Evolutionary conservation across 2,329 filamentous ascomycete species (phyloP).

Genomic region (Septoria petroselini): DNA sequence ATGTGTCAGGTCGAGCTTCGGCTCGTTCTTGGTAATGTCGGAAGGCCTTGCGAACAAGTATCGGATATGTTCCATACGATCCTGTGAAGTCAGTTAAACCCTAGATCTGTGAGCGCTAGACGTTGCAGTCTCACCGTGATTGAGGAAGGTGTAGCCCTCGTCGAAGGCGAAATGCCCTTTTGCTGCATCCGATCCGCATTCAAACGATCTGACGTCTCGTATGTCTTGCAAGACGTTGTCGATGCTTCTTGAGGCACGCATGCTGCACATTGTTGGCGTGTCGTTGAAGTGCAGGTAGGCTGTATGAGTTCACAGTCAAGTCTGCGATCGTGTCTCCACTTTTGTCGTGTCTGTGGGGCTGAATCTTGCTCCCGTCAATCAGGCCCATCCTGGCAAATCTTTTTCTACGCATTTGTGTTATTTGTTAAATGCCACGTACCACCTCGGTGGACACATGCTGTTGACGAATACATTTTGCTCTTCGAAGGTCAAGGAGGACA

Average conservation of each 20-base stretch:
- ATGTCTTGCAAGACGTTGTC: not conserved
- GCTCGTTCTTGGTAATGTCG: conserved; percentile 62
- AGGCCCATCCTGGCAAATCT: no score
- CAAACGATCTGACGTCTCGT: not conserved
- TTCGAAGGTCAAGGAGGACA: no score
- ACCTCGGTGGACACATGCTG: no score
- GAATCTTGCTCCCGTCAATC: not conserved
- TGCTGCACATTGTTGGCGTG: conserved; percentile 59
- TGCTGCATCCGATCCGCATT: conserved; percentile 4
- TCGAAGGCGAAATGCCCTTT: conserved; percentile 5
- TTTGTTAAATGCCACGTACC: no score
- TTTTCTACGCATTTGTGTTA: no score
- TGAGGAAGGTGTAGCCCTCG: conserved; percentile 5
- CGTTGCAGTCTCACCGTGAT: conserved; percentile 2
- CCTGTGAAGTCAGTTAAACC: conserved; percentile 44
- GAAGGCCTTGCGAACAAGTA: conserved; percentile 58
- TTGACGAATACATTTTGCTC: no score
- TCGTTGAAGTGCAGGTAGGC: no score
- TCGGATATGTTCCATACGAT: conserved; percentile 76
- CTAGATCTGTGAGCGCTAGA: not conserved
- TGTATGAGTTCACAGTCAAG: no score
- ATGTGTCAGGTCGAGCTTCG: conserved; percentile 70
- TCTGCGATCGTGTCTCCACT: not conserved
- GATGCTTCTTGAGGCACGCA: not conserved
- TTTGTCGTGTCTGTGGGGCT: not conserved